Base-by-base conservation (phyloP, 345 rosid genomes). In the Hypericum androsaemum region DNA sequence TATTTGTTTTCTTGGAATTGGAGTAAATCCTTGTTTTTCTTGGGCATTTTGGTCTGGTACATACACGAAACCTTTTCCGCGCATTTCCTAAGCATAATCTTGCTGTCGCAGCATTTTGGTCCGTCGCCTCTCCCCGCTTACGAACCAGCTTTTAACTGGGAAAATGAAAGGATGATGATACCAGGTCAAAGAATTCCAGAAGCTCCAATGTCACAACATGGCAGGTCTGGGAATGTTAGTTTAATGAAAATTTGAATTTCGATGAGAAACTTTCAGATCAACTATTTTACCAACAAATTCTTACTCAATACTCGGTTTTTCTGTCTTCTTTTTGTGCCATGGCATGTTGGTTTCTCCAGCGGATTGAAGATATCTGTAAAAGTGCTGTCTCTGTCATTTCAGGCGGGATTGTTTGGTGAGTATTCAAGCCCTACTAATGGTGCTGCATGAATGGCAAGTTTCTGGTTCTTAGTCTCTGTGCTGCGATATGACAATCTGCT, bases 61-160 rank as follows among this genome's bases (percentile, higher is more conserved):
- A 48, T 43, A 14, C 15, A 52, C 38, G 43, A 12, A 1, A 14
- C 8, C 11, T 5, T 57, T 57, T 41, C 11, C 9, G 12, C 54
- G 14, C 11, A 59, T 56, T 12, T 28, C 32, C 32, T 22, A 8
- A n/a, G 50, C 45, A 61, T 62, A 47, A 43, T 55, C 32, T 15
- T 61, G 39, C 63, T 37, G 35, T 52, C 67, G 71, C 74, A 92
- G 98, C 94, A 85, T 71, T 81, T 88, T 75, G 95, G 96, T 45
- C 79, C 58, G 49, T 85, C 98, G 65, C 90, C 98, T 10, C 80
- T 92, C 35, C 98, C 97, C 72, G 88, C 98, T 37, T 92, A 92
- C 58, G 98, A 92, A 70, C 95, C 98, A n/a, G 95, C 97, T 62
- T 92, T 88, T 69, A 97, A 92, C 52, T 92, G 98, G 98, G 97